These are phyloP conservation scores for Torulaspora franciscae DNA, from an alignment of 805 yeast genomes.

Conservation along the genomic window DNA sequence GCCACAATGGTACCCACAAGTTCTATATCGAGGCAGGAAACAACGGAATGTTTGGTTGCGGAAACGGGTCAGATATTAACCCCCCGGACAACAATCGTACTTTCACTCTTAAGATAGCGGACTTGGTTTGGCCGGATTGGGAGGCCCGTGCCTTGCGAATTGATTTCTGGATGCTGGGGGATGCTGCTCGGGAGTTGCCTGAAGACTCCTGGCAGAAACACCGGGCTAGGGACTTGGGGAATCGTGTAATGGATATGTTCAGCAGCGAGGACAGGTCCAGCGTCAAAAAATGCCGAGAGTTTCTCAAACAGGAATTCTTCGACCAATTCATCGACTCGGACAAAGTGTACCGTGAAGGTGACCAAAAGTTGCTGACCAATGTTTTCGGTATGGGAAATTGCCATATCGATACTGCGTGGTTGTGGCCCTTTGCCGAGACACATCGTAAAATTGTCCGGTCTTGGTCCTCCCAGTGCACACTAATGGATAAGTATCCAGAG, in stretches of 20 bases:
- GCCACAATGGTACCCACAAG: slow-evolving; percentile 46
- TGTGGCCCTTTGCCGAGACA: slow-evolving; percentile 99
- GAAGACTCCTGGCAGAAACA: slow-evolving; percentile 76
- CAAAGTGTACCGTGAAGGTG: slow-evolving; percentile 51
- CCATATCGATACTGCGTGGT: slow-evolving; percentile 97
- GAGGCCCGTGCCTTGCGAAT: slow-evolving; percentile 71
- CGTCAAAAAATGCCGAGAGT: slow-evolving; percentile 60
- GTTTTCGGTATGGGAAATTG: slow-evolving; percentile 91
- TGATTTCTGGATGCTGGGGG: slow-evolving; percentile 86
- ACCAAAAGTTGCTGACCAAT: slow-evolving; percentile 40
- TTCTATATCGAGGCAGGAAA: slow-evolving; percentile 89
- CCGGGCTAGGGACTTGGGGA: slow-evolving; percentile 75
- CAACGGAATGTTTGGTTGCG: slow-evolving; percentile 89
- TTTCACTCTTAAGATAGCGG: slow-evolving; percentile 65
- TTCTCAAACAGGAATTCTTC: slow-evolving; percentile 50
- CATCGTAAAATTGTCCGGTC: slow-evolving; percentile 88
- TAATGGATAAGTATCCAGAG: slow-evolving; percentile 86
- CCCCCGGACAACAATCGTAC: slow-evolving; percentile 71
- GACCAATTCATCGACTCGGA: slow-evolving; percentile 63
- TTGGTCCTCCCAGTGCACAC: slow-evolving; percentile 87
- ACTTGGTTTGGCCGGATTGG: slow-evolving; percentile 72
- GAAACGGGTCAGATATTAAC: slow-evolving; percentile 51
- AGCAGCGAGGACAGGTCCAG: slow-evolving; percentile 62
- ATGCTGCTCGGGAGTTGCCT: slow-evolving; percentile 83
- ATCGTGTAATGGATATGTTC: slow-evolving; percentile 75